Percentiles rank a stretch among this genome's conserved stretches.
These are phyloP conservation scores for Polytrichum commune DNA, from an alignment of 225 moss, liverwort and hornwort genomes.

Conservation along the genomic window DNA sequence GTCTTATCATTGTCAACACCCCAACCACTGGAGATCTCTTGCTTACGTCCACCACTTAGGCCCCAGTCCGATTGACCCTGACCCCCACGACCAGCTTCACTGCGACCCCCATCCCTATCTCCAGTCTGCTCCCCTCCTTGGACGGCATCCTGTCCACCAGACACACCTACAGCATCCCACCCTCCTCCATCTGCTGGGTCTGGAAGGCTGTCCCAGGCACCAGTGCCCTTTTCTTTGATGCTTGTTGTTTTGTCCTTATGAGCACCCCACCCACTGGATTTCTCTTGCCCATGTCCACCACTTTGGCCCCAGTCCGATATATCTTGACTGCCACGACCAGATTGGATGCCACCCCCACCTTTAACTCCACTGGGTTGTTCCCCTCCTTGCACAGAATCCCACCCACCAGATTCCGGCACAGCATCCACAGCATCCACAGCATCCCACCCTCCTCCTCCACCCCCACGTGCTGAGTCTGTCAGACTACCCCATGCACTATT, in stretches of 20 bases:
- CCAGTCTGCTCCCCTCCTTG: constrained; percentile 25
- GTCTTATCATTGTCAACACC: constrained; percentile 8
- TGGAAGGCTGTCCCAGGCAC: background rate
- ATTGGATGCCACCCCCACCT: background rate
- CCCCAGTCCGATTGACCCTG: background rate
- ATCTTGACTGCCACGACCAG: background rate
- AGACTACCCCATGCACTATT: constrained; percentile 28
- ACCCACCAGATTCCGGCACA: constrained; percentile 27
- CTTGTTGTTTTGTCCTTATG: background rate
- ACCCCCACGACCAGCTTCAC: background rate
- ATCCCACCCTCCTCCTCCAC: constrained; percentile 36
- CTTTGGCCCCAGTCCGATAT: background rate
- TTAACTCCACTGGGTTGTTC: constrained; percentile 17
- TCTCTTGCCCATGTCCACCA: background rate
- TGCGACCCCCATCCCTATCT: background rate
- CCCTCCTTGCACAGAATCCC: constrained; percentile 32
- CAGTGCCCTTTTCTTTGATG: constrained; percentile 2
- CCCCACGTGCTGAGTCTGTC: constrained; percentile 30
- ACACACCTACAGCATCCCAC: background rate
- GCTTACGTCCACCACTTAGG: background rate
- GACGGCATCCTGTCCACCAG: constrained; percentile 40
- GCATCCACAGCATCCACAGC: constrained; percentile 29
- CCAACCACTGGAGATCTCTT: constrained; percentile 25
- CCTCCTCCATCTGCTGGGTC: background rate
- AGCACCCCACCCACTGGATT: constrained; percentile 35